Conservation (phyloP, 352 stramenopile genomes). For the Blastocystis sp. region DNA sequence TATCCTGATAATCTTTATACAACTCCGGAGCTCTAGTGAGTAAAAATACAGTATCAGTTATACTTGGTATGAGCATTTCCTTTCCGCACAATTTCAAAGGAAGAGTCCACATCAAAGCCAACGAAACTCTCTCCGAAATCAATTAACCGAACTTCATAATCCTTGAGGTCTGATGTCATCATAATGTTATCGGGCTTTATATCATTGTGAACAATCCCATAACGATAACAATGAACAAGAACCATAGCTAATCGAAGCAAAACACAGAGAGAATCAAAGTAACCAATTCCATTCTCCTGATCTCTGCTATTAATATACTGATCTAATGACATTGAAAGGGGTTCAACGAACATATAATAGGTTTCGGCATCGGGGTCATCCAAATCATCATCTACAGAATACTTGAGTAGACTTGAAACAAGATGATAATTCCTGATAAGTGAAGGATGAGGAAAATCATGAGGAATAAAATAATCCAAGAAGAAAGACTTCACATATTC, state of each 20-base stretch:
- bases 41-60: no score
- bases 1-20: neutral
- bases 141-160: neutral
- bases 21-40: slow-evolving; percentile 1
- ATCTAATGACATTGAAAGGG: neutral
- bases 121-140: slow-evolving; percentile 46
- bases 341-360: neutral
- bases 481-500: slow-evolving; percentile 25
- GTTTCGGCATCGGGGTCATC: neutral
- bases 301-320: neutral
- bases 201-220: slow-evolving; percentile 35
- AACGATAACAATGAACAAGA: neutral
- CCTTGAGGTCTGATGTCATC: neutral
- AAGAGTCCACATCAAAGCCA: neutral
- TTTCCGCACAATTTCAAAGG: neutral
- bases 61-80: slow-evolving; percentile 25
- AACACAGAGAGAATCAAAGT: slow-evolving; percentile 4
- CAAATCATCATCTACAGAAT: neutral
- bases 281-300: neutral
- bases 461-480: neutral
- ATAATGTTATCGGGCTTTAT: slow-evolving; percentile 42
- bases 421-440: neutral
- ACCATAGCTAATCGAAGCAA: neutral
- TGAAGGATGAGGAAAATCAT: neutral
- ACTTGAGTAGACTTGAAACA: neutral